phyloP scores from a whole-genome alignment of 2,329 filamentous ascomycete genomes.

The Coniochaeta ligniaria region DNA sequence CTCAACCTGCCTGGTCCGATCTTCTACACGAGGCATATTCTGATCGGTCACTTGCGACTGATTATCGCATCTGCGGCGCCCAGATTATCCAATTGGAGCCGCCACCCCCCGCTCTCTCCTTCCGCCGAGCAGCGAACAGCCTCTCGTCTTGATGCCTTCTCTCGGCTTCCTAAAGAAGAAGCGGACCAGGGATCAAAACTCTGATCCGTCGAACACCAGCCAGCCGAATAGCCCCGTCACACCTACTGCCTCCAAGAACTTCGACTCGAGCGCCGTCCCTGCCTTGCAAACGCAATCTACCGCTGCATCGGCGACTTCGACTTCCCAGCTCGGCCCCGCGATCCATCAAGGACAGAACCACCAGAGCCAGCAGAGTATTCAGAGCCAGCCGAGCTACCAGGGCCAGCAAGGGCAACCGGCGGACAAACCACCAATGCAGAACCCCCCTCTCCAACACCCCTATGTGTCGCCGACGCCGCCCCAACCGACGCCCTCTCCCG shows the following conservation, averaged over 20 bases:
- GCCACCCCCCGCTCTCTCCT: neutral
- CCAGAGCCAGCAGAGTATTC: neutral
- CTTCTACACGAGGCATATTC: neutral
- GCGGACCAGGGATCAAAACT: conserved; percentile 85
- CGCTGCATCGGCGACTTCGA: conserved; percentile 11
- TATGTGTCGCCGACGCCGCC: conserved; percentile 14
- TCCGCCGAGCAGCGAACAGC: neutral
- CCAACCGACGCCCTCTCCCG: conserved; percentile 27
- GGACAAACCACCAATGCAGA: conserved; percentile 21
- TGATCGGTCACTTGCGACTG: neutral
- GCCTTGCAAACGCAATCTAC: conserved; percentile 15
- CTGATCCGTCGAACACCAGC: conserved; percentile 60
- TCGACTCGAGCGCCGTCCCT: conserved; percentile 34
- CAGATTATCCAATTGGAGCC: neutral
- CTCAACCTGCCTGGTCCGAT: neutral
- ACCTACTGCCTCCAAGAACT: conserved; percentile 38
- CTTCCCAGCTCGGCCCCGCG: conserved; percentile 6
- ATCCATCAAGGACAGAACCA: conserved; percentile 7
- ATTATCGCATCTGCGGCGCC: neutral
- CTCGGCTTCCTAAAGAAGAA: conserved; percentile 98
- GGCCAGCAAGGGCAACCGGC: conserved; percentile 1
- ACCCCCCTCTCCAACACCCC: conserved; percentile 20
- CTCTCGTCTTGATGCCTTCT: conserved; percentile 64
- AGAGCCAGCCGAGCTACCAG: conserved; percentile 13
- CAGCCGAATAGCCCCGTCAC: conserved; percentile 59